A percentile compares a stretch with the other conserved stretches of the same genome.
Evolutionary conservation across 495 filamentous ascomycete species (phyloP).

Genomic region (Hypoxylon fragiforme): DNA sequence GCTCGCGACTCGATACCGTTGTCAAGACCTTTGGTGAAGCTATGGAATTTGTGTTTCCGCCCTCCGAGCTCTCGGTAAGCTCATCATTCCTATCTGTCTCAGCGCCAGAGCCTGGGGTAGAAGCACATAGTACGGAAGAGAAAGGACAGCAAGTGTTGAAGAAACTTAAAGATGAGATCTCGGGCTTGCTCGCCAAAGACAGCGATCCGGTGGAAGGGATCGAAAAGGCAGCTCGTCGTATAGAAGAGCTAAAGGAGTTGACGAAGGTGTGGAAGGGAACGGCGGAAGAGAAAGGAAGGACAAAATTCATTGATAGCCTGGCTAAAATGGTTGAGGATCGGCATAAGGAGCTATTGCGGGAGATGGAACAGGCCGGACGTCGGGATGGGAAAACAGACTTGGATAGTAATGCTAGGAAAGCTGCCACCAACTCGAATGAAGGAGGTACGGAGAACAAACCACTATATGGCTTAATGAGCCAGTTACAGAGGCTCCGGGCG

Average conservation of each 20-base stretch:
- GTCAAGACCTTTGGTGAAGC: constrained; percentile 89
- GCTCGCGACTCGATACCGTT: constrained; percentile 78
- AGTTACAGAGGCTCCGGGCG: constrained; percentile 76
- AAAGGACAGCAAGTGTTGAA: constrained; percentile 75
- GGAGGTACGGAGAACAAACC: constrained; percentile 41
- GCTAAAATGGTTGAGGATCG: constrained; percentile 63
- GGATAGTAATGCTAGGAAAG: constrained; percentile 34
- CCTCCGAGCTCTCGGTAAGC: constrained; percentile 70
- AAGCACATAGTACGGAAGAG: constrained; percentile 68
- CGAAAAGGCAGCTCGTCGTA: constrained; percentile 68
- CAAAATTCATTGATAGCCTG: constrained; percentile 78
- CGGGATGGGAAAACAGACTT: constrained; percentile 33
- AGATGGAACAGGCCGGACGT: constrained; percentile 47
- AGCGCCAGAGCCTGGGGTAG: constrained; percentile 66
- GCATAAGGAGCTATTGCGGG: constrained; percentile 57
- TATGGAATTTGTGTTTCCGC: constrained; percentile 89
- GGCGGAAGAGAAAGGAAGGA: constrained; percentile 84
- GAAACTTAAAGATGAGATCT: constrained; percentile 71
- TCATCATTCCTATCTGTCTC: constrained; percentile 83
- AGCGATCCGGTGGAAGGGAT: constrained; percentile 57
- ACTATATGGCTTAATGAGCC: constrained; percentile 75
- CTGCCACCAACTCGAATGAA: constrained; percentile 32
- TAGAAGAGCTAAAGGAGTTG: constrained; percentile 73
- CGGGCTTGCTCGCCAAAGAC: constrained; percentile 61
- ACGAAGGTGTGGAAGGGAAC: constrained; percentile 88